phyloP scores from a whole-genome alignment of 2,329 filamentous ascomycete species.

The Ophiostoma fasciatum region DNA sequence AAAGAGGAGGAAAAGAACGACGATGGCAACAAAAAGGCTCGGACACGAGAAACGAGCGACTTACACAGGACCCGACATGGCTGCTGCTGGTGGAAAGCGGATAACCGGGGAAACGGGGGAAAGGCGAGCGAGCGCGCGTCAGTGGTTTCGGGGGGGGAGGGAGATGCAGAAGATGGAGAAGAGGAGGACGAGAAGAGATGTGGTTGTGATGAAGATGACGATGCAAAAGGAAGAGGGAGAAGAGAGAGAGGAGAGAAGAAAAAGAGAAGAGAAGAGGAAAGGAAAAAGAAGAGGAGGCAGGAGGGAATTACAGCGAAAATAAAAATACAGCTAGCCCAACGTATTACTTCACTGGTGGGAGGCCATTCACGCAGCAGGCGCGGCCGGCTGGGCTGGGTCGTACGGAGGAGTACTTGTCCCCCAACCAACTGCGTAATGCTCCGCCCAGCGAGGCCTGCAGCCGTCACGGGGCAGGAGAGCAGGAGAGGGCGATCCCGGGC shows the following conservation, averaged over 20 bases:
- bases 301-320: slow-evolving; percentile 7
- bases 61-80: slow-evolving; percentile 56
- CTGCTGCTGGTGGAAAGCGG: slow-evolving; percentile 4
- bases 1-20: not conserved
- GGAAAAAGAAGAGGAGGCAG: not conserved
- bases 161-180: not conserved
- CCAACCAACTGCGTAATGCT: no score
- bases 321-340: no score
- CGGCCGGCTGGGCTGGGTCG: no score
- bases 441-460: no score
- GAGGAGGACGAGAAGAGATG: not conserved
- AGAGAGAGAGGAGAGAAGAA: not conserved
- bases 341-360: no score
- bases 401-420: no score
- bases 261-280: not conserved
- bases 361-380: no score
- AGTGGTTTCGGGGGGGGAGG: not conserved
- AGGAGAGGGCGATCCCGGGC: no score
- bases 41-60: no score
- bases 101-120: not conserved
- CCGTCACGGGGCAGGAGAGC: no score
- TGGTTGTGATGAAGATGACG: not conserved
- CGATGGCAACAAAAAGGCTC: not conserved
- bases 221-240: not conserved
- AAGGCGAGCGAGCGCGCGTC: not conserved